A percentile compares a stretch with the other conserved stretches of the same genome.
Conservation (phyloP, 2,329 filamentous ascomycete species). For the Phialemoniopsis sp. region DNA sequence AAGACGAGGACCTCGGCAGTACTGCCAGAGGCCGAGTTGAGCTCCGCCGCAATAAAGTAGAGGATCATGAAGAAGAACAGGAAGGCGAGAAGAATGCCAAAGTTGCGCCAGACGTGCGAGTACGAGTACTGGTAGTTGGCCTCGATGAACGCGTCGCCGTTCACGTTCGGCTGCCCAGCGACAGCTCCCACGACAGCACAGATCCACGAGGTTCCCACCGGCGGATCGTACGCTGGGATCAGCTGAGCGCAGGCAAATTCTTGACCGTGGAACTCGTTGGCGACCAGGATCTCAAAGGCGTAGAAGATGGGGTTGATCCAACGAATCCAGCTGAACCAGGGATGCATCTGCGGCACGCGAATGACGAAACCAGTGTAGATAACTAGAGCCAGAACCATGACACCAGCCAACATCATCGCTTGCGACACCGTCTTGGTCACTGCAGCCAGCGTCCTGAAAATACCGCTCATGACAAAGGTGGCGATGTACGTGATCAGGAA, state of each 20-base stretch:
- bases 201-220: conserved; percentile 13
- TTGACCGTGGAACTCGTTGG: conserved; percentile 57
- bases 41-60: conserved; percentile 46
- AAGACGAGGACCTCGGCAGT: conserved; percentile 58
- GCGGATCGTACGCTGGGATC: conserved; percentile 40
- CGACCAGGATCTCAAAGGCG: conserved; percentile 56
- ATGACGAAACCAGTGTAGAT: conserved; percentile 67
- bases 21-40: conserved; percentile 56
- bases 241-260: conserved; percentile 58
- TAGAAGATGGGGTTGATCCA: conserved; percentile 64
- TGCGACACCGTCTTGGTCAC: conserved; percentile 52
- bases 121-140: conserved; percentile 51
- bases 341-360: conserved; percentile 47
- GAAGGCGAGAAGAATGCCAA: conserved; percentile 72
- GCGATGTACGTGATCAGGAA: conserved; percentile 54
- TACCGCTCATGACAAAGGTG: conserved; percentile 52
- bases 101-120: conserved; percentile 68
- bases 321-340: conserved; percentile 65
- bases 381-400: conserved; percentile 51
- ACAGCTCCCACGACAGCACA: conserved; percentile 38
- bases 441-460: conserved; percentile 57
- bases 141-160: conserved; percentile 57
- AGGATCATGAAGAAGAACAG: conserved; percentile 48
- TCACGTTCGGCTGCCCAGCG: conserved; percentile 48
- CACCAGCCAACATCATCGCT: not conserved